phyloP scores from a whole-genome alignment of 2,329 filamentous ascomycete species.

The Pseudogymnoascus verrucosus region DNA sequence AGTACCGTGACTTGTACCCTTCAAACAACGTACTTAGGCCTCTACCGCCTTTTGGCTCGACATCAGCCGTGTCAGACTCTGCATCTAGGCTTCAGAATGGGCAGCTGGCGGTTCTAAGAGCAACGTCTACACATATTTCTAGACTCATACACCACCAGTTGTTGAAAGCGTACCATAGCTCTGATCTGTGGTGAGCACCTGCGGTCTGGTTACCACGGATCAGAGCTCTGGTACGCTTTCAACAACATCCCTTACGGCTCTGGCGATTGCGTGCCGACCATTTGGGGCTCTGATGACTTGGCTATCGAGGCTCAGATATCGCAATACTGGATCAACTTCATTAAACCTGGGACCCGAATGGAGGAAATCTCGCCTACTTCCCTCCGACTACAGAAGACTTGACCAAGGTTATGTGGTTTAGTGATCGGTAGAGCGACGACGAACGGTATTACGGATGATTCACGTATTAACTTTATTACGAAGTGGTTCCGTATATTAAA shows the following conservation, averaged over 20 bases:
- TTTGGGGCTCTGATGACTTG: conserved; percentile 25
- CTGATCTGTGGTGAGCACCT: no score
- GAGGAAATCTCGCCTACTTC: conserved; percentile 15
- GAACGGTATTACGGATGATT: background rate
- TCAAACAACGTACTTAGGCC: conserved; percentile 19
- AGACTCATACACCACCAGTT: conserved; percentile 23
- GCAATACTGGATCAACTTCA: conserved; percentile 67
- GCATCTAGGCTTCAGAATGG: conserved; percentile 24
- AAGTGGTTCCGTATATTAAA: background rate
- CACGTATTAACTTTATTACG: background rate
- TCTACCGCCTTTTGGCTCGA: conserved; percentile 24
- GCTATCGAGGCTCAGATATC: conserved; percentile 37
- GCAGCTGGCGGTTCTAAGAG: conserved; percentile 19
- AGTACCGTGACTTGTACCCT: conserved; percentile 21
- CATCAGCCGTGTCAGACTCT: conserved; percentile 21
- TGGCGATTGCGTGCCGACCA: conserved; percentile 15
- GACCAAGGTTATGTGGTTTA: conserved; percentile 15
- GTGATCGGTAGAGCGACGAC: conserved; percentile 13
- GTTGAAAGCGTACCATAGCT: no score
- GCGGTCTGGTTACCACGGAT: conserved; percentile 14
- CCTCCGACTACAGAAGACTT: conserved; percentile 11
- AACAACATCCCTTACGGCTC: conserved; percentile 21
- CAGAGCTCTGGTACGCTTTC: conserved; percentile 28
- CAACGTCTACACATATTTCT: conserved; percentile 27
- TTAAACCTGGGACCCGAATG: conserved; percentile 55